A percentile compares a stretch with the other conserved stretches of the same genome.
These are phyloP conservation scores for Vitis hybrid DNA, from an alignment of 177 flowering plant species.

Conservation along the genomic window DNA sequence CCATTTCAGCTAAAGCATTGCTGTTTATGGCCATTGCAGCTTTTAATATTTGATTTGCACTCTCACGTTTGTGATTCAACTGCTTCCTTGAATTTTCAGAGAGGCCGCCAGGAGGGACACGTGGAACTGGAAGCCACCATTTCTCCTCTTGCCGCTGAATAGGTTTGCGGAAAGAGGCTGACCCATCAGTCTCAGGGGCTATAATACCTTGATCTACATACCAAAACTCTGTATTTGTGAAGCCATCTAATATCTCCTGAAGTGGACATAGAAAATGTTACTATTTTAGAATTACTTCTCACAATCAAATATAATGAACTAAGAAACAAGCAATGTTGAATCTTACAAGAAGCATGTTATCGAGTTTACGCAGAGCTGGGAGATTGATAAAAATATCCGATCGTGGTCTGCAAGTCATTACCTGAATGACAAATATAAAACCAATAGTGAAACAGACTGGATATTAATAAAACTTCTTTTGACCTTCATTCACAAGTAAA, in stretches of 20 bases:
- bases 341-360: conserved; percentile 94
- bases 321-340: neutral
- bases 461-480: neutral
- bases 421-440: conserved; percentile 39
- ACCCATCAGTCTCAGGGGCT: conserved; percentile 66
- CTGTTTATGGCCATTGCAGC: conserved; percentile 92
- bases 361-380: conserved; percentile 91
- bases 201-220: conserved; percentile 89
- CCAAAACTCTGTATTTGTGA: conserved; percentile 80
- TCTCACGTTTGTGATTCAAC: conserved; percentile 77
- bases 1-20: conserved; percentile 79
- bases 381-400: conserved; percentile 83
- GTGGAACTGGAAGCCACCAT: conserved; percentile 99
- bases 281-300: neutral
- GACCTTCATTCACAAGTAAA: neutral
- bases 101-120: conserved; percentile 79
- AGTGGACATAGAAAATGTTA: neutral
- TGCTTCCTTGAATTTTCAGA: conserved; percentile 65
- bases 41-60: conserved; percentile 80
- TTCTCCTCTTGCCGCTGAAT: conserved; percentile 86
- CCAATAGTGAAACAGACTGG: neutral
- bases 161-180: conserved; percentile 60
- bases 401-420: conserved; percentile 95
- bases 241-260: conserved; percentile 89
- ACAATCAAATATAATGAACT: neutral